Evolutionary conservation across 768 basidiomycete species (phyloP), one percentile per base, ranked within the genome.

Genomic region (Dictyophora rubrovolvata): DNA sequence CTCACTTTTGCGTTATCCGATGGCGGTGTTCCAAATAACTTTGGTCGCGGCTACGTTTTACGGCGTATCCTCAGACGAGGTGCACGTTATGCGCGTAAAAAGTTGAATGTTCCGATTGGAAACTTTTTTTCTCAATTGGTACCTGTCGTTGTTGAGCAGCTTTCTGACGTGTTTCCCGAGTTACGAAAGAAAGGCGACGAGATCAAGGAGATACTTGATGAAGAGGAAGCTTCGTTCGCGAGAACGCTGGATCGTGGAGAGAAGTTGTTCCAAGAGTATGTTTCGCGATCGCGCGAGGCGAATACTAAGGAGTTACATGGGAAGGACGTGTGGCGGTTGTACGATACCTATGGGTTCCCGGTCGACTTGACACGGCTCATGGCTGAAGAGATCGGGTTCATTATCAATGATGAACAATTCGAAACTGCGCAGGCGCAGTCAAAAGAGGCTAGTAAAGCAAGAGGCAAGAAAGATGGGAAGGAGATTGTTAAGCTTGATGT

Each of bases 261-360:
- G 75, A 91, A 86, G 67, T 78, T 98, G 5, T 99, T 98, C 70
- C 91, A 94, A 56, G 83, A 89, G 64, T 96, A 91, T 70, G 89
- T 87, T 20, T 67, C 75, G 23, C 77, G 80, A 34, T 84, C 94
- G 9, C 77, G 77, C 63, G 79, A 84, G 55, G 74, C 78, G 52
- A 85, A 84, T 8, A 65, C 72, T 5, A 85, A 75, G 42, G 81
- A 84, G 64, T 82, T 99, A 33, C 83, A 76, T 60, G 96, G 96
- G 22, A 88, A 86, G 64, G 95, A 99, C 67, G 91, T 97, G 36
- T 99, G 96, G 96, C 81, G 90, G 23, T 72, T 99, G 54, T 98
- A 98, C 69, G 96, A 99, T 69, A 98, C 96, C 1, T 99, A 89
- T 68, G 96, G 96, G 54, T 99, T 99, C 76, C 96, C 96, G 0